Evolutionary conservation across 2,329 filamentous ascomycete species (phyloP), one percentile per base, ranked within the genome.

Genomic region (Sclerotinia glacialis): DNA sequence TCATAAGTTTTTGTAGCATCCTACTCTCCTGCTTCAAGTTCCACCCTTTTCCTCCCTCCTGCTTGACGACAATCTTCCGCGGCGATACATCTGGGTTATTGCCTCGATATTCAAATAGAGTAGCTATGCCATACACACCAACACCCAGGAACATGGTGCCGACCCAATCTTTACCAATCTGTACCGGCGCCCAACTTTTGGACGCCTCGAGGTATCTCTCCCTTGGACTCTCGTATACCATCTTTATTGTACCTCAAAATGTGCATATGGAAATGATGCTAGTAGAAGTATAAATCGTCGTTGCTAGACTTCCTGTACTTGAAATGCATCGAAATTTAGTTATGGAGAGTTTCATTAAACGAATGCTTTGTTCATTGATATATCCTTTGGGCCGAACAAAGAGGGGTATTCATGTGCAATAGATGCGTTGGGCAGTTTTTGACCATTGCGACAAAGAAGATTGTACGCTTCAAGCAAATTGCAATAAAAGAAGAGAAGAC

Each of bases 161-260:
- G 2, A 64, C 61, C 61, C 61, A 64, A 21, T 58, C 61, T 37
- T 58, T 58, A 18, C 61, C 61, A 26, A 64, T 58, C 6, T 53
- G 37, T 18, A 47, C 23, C n/a, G 61, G 37, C 4, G 61, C 50
- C 50, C 61, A 64, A 2, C 31, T 11, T 37, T 47, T 8, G 8
- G 40, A 49, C 7, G 31, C 21, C 18, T 49, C 34, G 44, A 49
- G 58, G n/a, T 61, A 61, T 21, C 31, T 37, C 14, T 61, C 1
- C 5, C 2, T 4, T 14, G 3, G 21, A 28, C 12, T 8, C 8
- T 5, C 4, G 9, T 12, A 5, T 34, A 8, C 16, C 50, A 53
- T 53, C 4, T 53, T 53, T 31, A 26, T 16, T 26, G n/a, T 49
- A 49, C 1, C 14, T 14, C 46, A 5, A 18, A 3, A 26, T 11